Evolutionary conservation across 345 rosid genomes (phyloP).

Genomic region (Aurinia saxatilis): DNA sequence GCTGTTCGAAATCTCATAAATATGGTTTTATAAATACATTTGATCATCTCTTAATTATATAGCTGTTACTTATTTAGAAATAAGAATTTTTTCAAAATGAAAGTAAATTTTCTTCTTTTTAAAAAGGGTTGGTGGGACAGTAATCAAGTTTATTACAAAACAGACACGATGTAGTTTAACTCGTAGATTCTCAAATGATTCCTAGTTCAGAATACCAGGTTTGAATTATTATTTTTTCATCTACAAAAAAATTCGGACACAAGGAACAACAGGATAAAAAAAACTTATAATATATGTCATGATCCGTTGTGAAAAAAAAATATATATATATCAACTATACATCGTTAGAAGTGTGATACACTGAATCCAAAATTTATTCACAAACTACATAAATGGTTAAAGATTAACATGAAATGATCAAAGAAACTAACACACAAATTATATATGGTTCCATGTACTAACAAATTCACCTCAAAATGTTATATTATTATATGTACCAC

Average conservation of each 20-base stretch:
- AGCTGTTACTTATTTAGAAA: no score
- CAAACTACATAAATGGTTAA: not conserved
- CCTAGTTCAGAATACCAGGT: not conserved
- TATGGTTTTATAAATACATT: no score
- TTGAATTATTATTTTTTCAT: not conserved
- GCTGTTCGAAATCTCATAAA: no score
- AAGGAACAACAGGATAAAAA: not conserved
- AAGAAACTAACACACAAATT: not conserved
- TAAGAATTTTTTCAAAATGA: no score
- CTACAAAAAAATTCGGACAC: not conserved
- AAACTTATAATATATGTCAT: not conserved
- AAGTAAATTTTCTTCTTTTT: no score
- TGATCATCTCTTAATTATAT: no score
- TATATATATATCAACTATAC: no score
- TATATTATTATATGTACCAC: constrained; percentile 6
- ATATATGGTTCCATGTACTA: not conserved
- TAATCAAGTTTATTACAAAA: not conserved
- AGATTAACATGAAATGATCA: not conserved
- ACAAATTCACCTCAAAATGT: constrained; percentile 1
- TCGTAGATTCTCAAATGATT: not conserved
- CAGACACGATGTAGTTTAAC: not conserved
- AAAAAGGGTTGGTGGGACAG: no score
- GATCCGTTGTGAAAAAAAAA: no score
- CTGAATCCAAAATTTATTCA: no score
- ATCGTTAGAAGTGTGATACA: no score